Percentiles rank a stretch among this genome's conserved stretches.
These are phyloP conservation scores for Yamadazyma membranifaciens DNA, from an alignment of 1,139 yeast genomes.

Conservation along the genomic window DNA sequence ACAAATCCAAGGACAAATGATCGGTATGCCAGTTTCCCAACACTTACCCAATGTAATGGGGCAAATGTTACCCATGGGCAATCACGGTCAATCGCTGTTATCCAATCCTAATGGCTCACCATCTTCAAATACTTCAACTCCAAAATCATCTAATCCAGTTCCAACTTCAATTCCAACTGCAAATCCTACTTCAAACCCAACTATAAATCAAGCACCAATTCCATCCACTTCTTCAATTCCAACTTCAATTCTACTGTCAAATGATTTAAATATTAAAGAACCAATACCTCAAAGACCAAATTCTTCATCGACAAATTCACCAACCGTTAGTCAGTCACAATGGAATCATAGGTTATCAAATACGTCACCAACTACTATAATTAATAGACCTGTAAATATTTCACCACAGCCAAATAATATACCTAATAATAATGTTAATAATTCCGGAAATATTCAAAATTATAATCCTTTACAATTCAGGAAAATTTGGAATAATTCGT, in stretches of 20 bases:
- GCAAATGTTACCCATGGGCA: not conserved
- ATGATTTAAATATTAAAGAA: constrained; percentile 5
- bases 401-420: constrained; percentile 7
- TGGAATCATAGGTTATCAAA: constrained; percentile 8
- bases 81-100: not conserved
- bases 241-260: not conserved
- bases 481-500: constrained; percentile 35
- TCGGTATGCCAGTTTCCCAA: not conserved
- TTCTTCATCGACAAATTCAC: no score
- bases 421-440: not conserved
- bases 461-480: constrained; percentile 37
- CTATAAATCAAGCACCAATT: not conserved
- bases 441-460: constrained; percentile 18
- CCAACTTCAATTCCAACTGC: constrained; percentile 2
- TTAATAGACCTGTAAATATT: constrained; percentile 8
- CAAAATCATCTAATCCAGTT: not conserved
- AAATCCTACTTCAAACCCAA: not conserved
- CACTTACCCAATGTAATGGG: not conserved
- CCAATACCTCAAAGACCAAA: constrained; percentile 11
- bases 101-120: not conserved
- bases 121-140: not conserved
- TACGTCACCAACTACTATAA: constrained; percentile 10
- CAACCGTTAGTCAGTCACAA: constrained; percentile 2
- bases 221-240: not conserved
- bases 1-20: not conserved